Conservation (phyloP, 192 early-diverging fungal species). For the Coemansia sp. region DNA sequence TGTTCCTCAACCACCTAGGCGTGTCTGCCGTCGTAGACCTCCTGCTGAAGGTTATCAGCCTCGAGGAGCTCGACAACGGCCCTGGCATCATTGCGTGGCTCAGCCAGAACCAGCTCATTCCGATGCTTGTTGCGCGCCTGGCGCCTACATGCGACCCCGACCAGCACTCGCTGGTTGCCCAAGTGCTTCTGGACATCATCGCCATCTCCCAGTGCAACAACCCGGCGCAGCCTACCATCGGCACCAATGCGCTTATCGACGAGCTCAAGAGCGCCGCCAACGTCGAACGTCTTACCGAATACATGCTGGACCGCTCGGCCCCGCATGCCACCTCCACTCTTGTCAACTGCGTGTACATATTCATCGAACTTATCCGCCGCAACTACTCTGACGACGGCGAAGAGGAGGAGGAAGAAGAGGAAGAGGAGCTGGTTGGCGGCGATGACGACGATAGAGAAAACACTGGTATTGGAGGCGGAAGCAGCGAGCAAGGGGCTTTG, state of each 20-base stretch:
- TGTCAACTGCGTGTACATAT: slow-evolving; percentile 91
- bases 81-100: slow-evolving; percentile 91
- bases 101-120: slow-evolving; percentile 74
- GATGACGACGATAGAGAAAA: background rate
- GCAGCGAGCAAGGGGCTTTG: slow-evolving; percentile 1
- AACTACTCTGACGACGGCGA: slow-evolving; percentile 66
- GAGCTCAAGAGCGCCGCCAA: slow-evolving; percentile 77
- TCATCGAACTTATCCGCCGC: slow-evolving; percentile 96
- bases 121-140: slow-evolving; percentile 71
- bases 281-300: slow-evolving; percentile 73
- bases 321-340: slow-evolving; percentile 84
- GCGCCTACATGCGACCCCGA: slow-evolving; percentile 80
- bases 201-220: slow-evolving; percentile 74
- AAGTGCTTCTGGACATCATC: slow-evolving; percentile 81
- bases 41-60: slow-evolving; percentile 87
- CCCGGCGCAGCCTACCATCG: slow-evolving; percentile 63
- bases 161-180: slow-evolving; percentile 76
- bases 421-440: background rate
- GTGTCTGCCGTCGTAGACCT: slow-evolving; percentile 89
- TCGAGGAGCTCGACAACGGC: slow-evolving; percentile 86
- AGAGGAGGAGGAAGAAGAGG: slow-evolving; percentile 8
- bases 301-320: slow-evolving; percentile 78
- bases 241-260: slow-evolving; percentile 63
- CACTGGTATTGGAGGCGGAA: background rate
- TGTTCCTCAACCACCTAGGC: slow-evolving; percentile 81